These are phyloP conservation scores for Poronia punctata DNA, from an alignment of 495 filamentous ascomycete species.

Conservation along the genomic window DNA sequence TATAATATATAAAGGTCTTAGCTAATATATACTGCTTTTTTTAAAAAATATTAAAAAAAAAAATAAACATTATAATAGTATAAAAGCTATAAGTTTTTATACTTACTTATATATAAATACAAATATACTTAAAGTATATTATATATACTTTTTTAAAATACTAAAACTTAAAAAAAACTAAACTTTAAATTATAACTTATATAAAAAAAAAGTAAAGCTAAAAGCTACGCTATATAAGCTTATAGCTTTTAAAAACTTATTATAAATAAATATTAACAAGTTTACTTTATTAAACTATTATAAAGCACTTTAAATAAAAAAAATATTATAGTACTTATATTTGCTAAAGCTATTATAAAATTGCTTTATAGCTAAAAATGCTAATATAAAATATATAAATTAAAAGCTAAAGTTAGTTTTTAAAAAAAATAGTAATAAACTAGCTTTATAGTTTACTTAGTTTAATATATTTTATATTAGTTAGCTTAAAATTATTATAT, in stretches of 20 bases:
- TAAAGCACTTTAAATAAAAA: not conserved
- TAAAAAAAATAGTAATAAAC: not conserved
- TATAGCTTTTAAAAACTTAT: not conserved
- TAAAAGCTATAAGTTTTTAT: not conserved
- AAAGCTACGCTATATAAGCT: not conserved
- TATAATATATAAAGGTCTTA: slow-evolving; percentile 1
- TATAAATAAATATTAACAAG: slow-evolving; percentile 1
- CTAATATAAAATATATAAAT: not conserved
- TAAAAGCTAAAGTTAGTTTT: not conserved
- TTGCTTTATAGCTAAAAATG: not conserved
- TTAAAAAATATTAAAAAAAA: not conserved
- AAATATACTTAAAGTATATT: not conserved
- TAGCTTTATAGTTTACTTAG: not conserved
- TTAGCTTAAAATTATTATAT: not conserved
- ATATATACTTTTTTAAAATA: not conserved
- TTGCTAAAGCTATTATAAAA: not conserved
- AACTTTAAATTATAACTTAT: not conserved
- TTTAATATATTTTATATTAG: not conserved
- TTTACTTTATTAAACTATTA: not conserved
- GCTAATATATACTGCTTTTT: not conserved
- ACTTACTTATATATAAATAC: not conserved
- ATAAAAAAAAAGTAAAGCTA: not conserved
- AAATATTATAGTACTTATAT: not conserved
- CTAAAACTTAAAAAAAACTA: not conserved
- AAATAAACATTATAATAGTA: not conserved